Base-by-base conservation (phyloP, 2,329 filamentous ascomycete genomes). In the Phoma sp. region DNA sequence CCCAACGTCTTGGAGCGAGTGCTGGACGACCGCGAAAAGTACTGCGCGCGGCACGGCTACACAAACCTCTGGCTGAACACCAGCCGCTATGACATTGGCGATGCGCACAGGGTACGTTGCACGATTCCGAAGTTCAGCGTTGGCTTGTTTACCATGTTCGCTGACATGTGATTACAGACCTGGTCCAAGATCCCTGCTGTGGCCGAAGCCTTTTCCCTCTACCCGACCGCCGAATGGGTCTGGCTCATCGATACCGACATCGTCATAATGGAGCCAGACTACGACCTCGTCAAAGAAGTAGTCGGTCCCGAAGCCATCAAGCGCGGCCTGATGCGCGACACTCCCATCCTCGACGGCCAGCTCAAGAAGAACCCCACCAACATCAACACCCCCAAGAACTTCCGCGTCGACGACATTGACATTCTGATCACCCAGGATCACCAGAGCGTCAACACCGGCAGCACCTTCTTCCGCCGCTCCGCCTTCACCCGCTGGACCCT, bases 241-340 rank as follows among this genome's bases (percentile, higher is more conserved):
- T 77, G 74, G 73, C 74, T 76, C 55, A 67, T 77, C 47, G 75
- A 78, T 60, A 69, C 75, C 31, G 75, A 78, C 61, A 75, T 77
- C 22, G 72, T 78, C 52, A 61, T 78, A 39, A 78, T 77, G 76
- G 70, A 65, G 7, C 74, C 74, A 27, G 57, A 64, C 19, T 64
- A 70, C 45, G 63, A 71, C 51, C 61, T 78, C 21, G 67, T 68
- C 32, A 44, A 64, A 13, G 60, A 70, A 15, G 60, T 76, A n/a
- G 62, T 77, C 9, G 64, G 68, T 9, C 75, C 76, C 13, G 55
- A 59, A 5, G 73, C 70, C 37, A 64, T 77, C 40, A 51, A 66
- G 25, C 61, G 57, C 17, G 69, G 64, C 35, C 53, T 68, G 2
- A 65, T 72, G 66, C 64, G 63, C 60, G 57, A 61, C 43, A 62